phyloP scores from a whole-genome alignment of 768 basidiomycete species.

The Phlebiopsis flavidoalba region DNA sequence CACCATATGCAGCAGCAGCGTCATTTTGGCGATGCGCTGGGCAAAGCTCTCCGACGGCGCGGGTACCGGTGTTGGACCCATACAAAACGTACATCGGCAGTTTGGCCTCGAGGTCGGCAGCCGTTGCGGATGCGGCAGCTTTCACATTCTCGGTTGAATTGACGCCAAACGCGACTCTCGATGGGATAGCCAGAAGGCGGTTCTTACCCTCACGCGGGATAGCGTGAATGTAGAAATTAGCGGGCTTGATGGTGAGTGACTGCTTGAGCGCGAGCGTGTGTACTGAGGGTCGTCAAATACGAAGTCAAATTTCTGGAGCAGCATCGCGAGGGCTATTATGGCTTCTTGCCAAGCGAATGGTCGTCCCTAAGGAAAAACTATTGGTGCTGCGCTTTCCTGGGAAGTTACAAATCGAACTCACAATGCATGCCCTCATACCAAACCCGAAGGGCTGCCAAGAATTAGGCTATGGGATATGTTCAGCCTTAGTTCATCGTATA shows the following conservation, averaged over 20 bases:
- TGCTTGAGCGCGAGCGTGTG: conserved; percentile 39
- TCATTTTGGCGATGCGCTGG: conserved; percentile 36
- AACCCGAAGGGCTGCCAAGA: conserved; percentile 38
- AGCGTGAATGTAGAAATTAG: conserved; percentile 35
- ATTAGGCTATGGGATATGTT: conserved; percentile 27
- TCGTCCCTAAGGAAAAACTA: conserved; percentile 27
- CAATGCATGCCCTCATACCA: conserved; percentile 22
- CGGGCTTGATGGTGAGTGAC: conserved; percentile 43
- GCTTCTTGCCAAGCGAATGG: conserved; percentile 47
- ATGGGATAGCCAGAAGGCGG: conserved; percentile 4
- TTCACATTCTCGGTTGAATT: neutral
- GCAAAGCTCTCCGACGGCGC: conserved; percentile 45
- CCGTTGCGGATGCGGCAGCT: neutral
- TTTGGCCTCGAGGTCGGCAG: conserved; percentile 13
- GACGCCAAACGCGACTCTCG: neutral
- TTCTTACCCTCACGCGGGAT: conserved; percentile 25
- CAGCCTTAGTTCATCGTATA: neutral
- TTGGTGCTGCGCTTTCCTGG: neutral
- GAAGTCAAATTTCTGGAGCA: conserved; percentile 44
- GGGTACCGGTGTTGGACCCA: conserved; percentile 46
- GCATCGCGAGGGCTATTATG: conserved; percentile 32
- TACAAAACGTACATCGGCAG: conserved; percentile 35
- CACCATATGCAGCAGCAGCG: conserved; percentile 34
- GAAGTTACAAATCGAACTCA: conserved; percentile 6
- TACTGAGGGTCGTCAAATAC: conserved; percentile 38